Conservation (phyloP, 805 yeast genomes). For the Nakazawaea ishiwadae region DNA sequence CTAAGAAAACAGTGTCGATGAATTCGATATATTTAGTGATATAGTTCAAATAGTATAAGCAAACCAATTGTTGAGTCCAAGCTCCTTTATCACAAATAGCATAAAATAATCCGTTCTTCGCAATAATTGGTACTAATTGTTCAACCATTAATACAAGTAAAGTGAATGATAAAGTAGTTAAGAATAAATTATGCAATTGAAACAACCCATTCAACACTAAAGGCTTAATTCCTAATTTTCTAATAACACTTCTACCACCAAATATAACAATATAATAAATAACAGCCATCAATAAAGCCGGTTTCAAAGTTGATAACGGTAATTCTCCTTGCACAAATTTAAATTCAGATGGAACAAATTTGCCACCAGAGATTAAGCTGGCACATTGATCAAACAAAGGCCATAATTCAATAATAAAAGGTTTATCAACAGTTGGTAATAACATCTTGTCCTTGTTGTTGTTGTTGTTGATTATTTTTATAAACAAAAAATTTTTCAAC, state of each 20-base stretch:
- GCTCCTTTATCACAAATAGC: constrained; percentile 76
- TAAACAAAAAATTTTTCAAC: neutral
- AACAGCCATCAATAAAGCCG: constrained; percentile 46
- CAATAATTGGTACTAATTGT: constrained; percentile 78
- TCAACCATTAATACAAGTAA: constrained; percentile 72
- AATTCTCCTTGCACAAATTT: constrained; percentile 61
- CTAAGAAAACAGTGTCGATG: constrained; percentile 87
- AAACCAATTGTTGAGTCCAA: constrained; percentile 80
- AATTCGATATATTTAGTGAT: constrained; percentile 86
- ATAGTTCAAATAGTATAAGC: constrained; percentile 87
- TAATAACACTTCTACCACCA: constrained; percentile 73
- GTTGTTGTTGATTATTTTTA: neutral
- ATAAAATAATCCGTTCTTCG: constrained; percentile 70
- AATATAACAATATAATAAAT: constrained; percentile 78
- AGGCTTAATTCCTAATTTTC: constrained; percentile 48
- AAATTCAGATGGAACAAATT: constrained; percentile 59
- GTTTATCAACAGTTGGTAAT: constrained; percentile 30
- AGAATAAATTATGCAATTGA: constrained; percentile 78
- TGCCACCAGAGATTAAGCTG: too few species aligned
- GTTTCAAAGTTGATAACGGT: constrained; percentile 60
- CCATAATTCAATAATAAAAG: constrained; percentile 63
- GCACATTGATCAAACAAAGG: constrained; percentile 62
- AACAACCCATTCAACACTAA: constrained; percentile 71
- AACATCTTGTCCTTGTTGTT: too few species aligned
- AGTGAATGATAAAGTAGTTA: constrained; percentile 64